phyloP scores from a whole-genome alignment of 345 rosid genomes.

The Melastoma malabathricum region DNA sequence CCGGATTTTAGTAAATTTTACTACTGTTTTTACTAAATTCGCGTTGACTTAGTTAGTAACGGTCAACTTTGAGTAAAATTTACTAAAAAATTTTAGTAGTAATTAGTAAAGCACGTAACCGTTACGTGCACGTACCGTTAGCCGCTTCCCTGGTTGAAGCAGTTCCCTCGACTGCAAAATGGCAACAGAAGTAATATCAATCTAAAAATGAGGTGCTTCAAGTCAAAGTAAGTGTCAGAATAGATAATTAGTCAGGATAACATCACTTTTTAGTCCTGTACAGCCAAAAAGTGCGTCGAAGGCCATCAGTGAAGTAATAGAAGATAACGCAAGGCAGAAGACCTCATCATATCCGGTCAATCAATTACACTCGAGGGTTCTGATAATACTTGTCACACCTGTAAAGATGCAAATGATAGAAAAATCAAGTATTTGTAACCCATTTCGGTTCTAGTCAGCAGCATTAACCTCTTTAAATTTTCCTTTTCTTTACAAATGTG shows the following conservation, averaged over 20 bases:
- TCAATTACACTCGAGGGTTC: slow-evolving; percentile 95
- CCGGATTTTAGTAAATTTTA: no score
- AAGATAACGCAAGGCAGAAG: background rate
- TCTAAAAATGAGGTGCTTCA: no score
- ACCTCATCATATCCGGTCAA: slow-evolving; percentile 95
- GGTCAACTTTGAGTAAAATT: no score
- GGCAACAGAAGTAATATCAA: background rate
- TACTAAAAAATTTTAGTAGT: no score
- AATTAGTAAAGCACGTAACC: no score
- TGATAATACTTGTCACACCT: slow-evolving; percentile 91
- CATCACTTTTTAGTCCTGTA: no score
- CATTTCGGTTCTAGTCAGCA: background rate
- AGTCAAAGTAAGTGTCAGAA: no score
- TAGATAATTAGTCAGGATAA: no score
- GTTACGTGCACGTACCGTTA: no score
- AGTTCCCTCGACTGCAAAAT: slow-evolving; percentile 64
- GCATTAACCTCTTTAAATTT: background rate
- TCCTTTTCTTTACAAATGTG: slow-evolving; percentile 1
- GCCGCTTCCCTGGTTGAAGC: slow-evolving; percentile 20
- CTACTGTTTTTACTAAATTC: no score
- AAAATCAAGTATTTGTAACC: slow-evolving; percentile 3
- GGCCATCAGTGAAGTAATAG: background rate
- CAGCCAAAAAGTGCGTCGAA: no score
- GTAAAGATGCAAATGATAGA: slow-evolving; percentile 10
- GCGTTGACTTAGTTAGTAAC: no score